Percentiles rank a stretch among this genome's conserved stretches.
Evolutionary conservation across 2,329 filamentous ascomycete genomes (phyloP).

Genomic region (Hortaea werneckii): DNA sequence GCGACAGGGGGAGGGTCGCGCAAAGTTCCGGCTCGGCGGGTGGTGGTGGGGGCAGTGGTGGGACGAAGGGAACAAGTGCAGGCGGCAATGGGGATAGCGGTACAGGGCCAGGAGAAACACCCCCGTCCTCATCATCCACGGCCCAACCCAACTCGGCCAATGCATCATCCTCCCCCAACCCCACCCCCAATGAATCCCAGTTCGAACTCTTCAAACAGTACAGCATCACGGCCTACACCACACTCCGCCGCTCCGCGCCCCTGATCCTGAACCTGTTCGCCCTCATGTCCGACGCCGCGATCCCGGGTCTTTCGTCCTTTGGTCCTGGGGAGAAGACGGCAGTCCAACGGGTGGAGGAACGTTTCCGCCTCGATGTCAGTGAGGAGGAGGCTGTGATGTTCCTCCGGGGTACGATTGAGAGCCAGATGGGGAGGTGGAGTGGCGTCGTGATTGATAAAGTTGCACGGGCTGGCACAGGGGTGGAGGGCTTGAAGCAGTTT

Average conservation of each 20-base stretch:
- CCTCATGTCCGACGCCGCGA: conserved; percentile 94
- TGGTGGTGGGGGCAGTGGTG: too few species aligned
- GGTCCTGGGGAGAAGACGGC: conserved; percentile 7
- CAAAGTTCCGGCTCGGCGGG: neutral
- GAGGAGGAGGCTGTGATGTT: conserved; percentile 87
- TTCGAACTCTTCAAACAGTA: conserved; percentile 90
- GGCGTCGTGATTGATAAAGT: conserved; percentile 87
- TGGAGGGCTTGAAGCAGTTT: conserved; percentile 49
- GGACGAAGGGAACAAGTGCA: too few species aligned
- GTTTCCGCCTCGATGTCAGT: conserved; percentile 81
- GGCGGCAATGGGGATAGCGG: neutral
- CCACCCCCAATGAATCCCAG: conserved; percentile 33
- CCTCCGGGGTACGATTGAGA: conserved; percentile 82
- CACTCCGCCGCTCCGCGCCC: conserved; percentile 78
- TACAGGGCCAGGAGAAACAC: too few species aligned
- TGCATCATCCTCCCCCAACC: neutral
- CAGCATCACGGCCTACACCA: conserved; percentile 88
- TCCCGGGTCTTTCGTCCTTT: conserved; percentile 75
- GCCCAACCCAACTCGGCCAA: too few species aligned
- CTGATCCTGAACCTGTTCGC: conserved; percentile 92
- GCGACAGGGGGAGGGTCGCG: neutral
- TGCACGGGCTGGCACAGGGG: conserved; percentile 89
- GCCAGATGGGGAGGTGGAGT: conserved; percentile 79
- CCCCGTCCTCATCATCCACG: too few species aligned
- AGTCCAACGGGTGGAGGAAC: conserved; percentile 86